Evolutionary conservation across 2,329 filamentous ascomycete genomes (phyloP).

Genomic region (Blastomyces gilchristii): DNA sequence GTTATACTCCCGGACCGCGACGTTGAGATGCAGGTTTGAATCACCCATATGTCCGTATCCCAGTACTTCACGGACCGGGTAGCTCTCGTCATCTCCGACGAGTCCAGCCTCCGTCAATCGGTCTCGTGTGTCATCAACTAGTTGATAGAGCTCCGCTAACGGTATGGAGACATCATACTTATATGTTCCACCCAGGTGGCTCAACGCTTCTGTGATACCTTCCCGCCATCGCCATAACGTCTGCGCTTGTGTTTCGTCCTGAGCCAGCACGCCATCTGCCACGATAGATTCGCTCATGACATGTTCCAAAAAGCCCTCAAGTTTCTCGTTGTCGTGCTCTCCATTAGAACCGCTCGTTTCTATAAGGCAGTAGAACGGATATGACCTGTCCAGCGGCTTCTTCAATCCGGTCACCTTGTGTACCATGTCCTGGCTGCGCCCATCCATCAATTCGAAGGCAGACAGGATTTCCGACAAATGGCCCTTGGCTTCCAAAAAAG

Average conservation of each 20-base stretch:
- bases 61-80: constrained; percentile 78
- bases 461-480: constrained; percentile 92
- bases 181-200: constrained; percentile 89
- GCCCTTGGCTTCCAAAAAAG: constrained; percentile 79
- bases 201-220: constrained; percentile 78
- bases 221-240: constrained; percentile 88
- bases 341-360: constrained; percentile 92
- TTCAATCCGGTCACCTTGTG: constrained; percentile 63
- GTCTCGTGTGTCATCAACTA: constrained; percentile 75
- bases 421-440: constrained; percentile 67
- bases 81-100: constrained; percentile 61
- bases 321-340: constrained; percentile 87
- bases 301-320: constrained; percentile 80
- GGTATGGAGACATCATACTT: constrained; percentile 98
- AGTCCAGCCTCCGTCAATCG: constrained; percentile 65
- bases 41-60: constrained; percentile 99
- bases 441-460: constrained; percentile 96
- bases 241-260: constrained; percentile 82
- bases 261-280: constrained; percentile 77
- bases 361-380: constrained; percentile 93
- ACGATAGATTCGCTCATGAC: constrained; percentile 85
- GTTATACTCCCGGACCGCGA: constrained; percentile 72
- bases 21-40: constrained; percentile 87
- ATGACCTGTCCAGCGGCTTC: constrained; percentile 66
- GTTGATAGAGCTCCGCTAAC: constrained; percentile 69